Base-by-base conservation (phyloP, 2,329 filamentous ascomycete species). In the Pseudocercospora ulei region DNA sequence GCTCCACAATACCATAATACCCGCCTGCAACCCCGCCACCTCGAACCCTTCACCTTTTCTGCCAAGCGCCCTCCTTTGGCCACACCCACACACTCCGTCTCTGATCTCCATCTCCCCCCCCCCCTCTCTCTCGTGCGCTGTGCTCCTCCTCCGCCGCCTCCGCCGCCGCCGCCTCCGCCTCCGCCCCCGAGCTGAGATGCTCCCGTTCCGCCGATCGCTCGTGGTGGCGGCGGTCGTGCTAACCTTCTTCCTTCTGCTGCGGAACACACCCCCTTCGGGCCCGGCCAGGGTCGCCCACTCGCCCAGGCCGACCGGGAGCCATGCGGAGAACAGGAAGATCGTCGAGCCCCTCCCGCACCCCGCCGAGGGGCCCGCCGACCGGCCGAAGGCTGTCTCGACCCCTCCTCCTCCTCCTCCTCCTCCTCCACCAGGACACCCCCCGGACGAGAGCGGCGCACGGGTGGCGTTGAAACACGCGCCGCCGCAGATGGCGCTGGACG, bases 151-250 rank as follows among this genome's bases (percentile, higher is more conserved):
- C 31, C 12, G 14, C 33, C 20, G 13, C 30, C 35, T 17, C 23
- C 16, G 16, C 30, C 11, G 17, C 19, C 14, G n/a, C 31, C 16
- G 11, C 16, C 35, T 12, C 16, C 35, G 11, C 24, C 16, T 22
- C 22, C 22, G 5, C 11, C 33, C 18, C 11, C 39, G 22, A 33
- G 30, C 24, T 16, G 20, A 56, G 43, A 92, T 92, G 84, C 72
- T 87, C 60, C 82, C 81, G 56, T 83, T 82, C 58, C 75, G 78
- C 56, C 80, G 82, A 63, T 81, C 82, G 56, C 62, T 92, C 47
- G 65, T 84, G 52, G 72, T 79, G 39, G 82, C 84, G 31, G 71
- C 74, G 52, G 72, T 78, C 57, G 64, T 87, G 48, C 62, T 88
- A 52, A 72, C 75, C 17, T 67, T 82, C 55, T 69, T 87, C 63